Evolutionary conservation across 2,329 filamentous ascomycete genomes (phyloP).

Genomic region (Beauveria brongniartii): DNA sequence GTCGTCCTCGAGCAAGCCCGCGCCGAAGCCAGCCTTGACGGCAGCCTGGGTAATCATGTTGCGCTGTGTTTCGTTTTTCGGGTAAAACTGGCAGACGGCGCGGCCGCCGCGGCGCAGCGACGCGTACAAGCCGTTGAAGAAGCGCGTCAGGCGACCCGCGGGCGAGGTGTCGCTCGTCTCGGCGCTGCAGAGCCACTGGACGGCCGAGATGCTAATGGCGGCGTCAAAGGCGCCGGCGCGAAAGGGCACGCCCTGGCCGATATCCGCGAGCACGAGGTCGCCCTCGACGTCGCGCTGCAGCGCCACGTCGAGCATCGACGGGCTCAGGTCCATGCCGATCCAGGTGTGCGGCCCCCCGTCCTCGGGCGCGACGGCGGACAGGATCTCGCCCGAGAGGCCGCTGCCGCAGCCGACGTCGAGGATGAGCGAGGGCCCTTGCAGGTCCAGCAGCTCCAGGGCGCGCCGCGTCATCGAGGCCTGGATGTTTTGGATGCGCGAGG

Average conservation of each 20-base stretch:
- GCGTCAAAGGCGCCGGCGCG: slow-evolving; percentile 88
- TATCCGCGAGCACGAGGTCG: slow-evolving; percentile 88
- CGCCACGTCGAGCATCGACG: slow-evolving; percentile 94
- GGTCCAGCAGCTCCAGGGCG: slow-evolving; percentile 82
- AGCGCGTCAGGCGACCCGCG: slow-evolving; percentile 67
- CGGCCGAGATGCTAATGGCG: slow-evolving; percentile 85
- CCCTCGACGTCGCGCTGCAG: slow-evolving; percentile 87
- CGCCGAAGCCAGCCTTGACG: slow-evolving; percentile 89
- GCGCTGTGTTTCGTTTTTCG: slow-evolving; percentile 86
- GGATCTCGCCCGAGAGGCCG: slow-evolving; percentile 87
- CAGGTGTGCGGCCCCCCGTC: slow-evolving; percentile 84
- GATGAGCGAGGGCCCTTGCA: slow-evolving; percentile 72
- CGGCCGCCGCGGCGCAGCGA: slow-evolving; percentile 74
- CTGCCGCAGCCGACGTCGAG: slow-evolving; percentile 96
- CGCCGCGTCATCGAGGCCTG: slow-evolving; percentile 92
- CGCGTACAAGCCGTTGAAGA: slow-evolving; percentile 90
- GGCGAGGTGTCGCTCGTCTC: slow-evolving; percentile 80
- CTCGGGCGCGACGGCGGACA: slow-evolving; percentile 60
- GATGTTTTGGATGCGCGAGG: slow-evolving; percentile 89
- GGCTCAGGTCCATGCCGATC: slow-evolving; percentile 94
- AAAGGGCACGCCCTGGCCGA: slow-evolving; percentile 92
- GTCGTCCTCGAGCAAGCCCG: slow-evolving; percentile 90
- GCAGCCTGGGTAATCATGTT: slow-evolving; percentile 88
- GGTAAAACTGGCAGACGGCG: slow-evolving; percentile 96
- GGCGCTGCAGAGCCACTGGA: slow-evolving; percentile 98